A percentile compares a stretch with the other conserved stretches of the same genome.
Evolutionary conservation across 805 yeast genomes (phyloP).

Genomic region (Metschnikowia kofuensis): DNA sequence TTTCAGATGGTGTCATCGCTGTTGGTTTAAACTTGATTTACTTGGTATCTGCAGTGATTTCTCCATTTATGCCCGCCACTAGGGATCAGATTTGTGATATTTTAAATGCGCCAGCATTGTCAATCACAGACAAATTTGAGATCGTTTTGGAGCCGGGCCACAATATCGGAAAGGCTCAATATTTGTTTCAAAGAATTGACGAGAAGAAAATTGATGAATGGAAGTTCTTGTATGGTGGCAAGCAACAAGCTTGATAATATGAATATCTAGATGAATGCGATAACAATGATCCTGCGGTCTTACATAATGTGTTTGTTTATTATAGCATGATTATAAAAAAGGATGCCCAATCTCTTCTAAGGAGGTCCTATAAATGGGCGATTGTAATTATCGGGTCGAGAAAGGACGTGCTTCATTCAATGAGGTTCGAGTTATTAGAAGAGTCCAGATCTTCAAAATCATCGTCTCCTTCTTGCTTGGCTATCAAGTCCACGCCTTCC

Average conservation of each 20-base stretch:
- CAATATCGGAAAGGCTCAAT: conserved; percentile 85
- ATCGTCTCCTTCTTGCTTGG: conserved; percentile 13
- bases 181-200: conserved; percentile 89
- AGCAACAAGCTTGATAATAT: conserved; percentile 37
- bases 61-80: conserved; percentile 91
- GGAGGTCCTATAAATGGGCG: too few species aligned
- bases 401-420: neutral
- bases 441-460: conserved; percentile 3
- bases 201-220: conserved; percentile 83
- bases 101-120: conserved; percentile 76
- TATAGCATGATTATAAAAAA: neutral
- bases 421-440: neutral
- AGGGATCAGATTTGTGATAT: conserved; percentile 67
- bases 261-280: neutral
- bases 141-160: conserved; percentile 75
- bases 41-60: conserved; percentile 74
- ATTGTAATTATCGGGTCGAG: too few species aligned
- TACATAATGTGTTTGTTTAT: neutral
- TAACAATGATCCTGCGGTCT: too few species aligned
- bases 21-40: conserved; percentile 87
- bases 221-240: conserved; percentile 85
- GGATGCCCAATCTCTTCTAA: too few species aligned
- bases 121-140: conserved; percentile 74
- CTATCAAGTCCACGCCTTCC: conserved; percentile 22
- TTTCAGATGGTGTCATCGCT: conserved; percentile 88